Evolutionary conservation across 1,139 yeast genomes (phyloP).

Genomic region (Candida sojae): DNA sequence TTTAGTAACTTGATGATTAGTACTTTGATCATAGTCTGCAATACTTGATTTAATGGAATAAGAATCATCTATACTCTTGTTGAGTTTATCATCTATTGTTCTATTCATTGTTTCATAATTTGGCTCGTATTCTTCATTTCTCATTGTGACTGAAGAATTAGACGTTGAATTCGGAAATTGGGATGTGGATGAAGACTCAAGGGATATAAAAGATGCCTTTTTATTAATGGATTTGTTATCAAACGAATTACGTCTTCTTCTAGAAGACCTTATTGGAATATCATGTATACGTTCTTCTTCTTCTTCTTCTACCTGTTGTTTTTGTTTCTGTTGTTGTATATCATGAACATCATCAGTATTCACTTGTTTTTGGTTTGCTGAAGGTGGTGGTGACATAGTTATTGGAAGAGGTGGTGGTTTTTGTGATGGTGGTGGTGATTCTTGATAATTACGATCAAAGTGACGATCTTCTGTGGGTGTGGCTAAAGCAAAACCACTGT

Average conservation of each 20-base stretch:
- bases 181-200: conserved; percentile 3
- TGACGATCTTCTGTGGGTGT: background rate
- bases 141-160: conserved; percentile 1
- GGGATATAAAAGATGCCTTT: conserved; percentile 3
- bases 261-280: conserved; percentile 16
- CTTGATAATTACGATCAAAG: background rate
- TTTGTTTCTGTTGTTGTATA: background rate
- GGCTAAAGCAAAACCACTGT: background rate
- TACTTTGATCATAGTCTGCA: background rate
- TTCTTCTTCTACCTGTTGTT: background rate
- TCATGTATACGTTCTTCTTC: conserved; percentile 3
- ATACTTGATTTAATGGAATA: conserved; percentile 1
- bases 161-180: conserved; percentile 9
- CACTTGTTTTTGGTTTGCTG: background rate
- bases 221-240: conserved; percentile 3
- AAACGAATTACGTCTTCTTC: conserved; percentile 14
- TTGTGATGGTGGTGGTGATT: conserved; percentile 1
- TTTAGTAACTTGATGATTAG: background rate
- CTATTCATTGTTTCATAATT: too few relatives aligned
- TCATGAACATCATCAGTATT: background rate
- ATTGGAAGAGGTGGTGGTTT: conserved; percentile 3
- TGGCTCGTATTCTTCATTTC: background rate
- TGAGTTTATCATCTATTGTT: background rate
- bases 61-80: background rate
- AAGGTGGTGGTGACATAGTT: background rate